Percentiles rank a stretch among this genome's conserved stretches.
These are phyloP conservation scores for Fusarium sp. DNA, from an alignment of 2,329 filamentous ascomycete species.

Conservation along the genomic window DNA sequence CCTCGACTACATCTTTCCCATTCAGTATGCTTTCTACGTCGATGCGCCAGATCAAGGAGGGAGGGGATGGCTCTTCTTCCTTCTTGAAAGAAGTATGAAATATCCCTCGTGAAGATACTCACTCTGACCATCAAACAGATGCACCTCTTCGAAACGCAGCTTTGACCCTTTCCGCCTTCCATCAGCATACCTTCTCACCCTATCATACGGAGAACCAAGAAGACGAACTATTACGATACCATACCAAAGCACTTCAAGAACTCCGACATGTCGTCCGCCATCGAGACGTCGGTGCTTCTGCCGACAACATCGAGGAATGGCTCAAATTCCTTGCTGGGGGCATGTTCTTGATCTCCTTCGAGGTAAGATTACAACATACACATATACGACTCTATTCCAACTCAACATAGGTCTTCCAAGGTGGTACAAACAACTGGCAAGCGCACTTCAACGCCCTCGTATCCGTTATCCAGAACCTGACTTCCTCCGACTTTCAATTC, in stretches of 20 bases:
- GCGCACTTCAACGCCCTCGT: conserved; percentile 34
- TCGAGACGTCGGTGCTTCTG: conserved; percentile 11
- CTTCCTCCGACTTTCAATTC: neutral
- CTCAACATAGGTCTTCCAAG: conserved; percentile 26
- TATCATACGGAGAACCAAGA: conserved; percentile 33
- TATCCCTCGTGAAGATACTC: fast-evolving
- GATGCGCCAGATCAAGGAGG: conserved; percentile 42
- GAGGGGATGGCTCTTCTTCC: conserved; percentile 43
- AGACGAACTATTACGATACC: conserved; percentile 36
- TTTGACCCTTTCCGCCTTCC: conserved; percentile 42
- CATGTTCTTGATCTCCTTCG: conserved; percentile 42
- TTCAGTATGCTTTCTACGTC: conserved; percentile 43
- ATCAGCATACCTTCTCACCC: conserved; percentile 38
- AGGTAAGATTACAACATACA: conserved; percentile 7
- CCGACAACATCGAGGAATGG: conserved; percentile 28
- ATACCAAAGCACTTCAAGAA: conserved; percentile 42
- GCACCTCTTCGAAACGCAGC: conserved; percentile 41
- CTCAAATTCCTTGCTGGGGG: conserved; percentile 44
- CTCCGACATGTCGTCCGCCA: conserved; percentile 33
- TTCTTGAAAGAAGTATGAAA: neutral
- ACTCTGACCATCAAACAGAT: conserved; percentile 4
- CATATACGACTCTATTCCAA: fast-evolving
- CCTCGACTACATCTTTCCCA: conserved; percentile 44
- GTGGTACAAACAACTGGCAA: conserved; percentile 34
- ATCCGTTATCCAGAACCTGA: conserved; percentile 13